Evolutionary conservation across 2,329 filamentous ascomycete species (phyloP).

Genomic region (Apiospora rasikravindrae): DNA sequence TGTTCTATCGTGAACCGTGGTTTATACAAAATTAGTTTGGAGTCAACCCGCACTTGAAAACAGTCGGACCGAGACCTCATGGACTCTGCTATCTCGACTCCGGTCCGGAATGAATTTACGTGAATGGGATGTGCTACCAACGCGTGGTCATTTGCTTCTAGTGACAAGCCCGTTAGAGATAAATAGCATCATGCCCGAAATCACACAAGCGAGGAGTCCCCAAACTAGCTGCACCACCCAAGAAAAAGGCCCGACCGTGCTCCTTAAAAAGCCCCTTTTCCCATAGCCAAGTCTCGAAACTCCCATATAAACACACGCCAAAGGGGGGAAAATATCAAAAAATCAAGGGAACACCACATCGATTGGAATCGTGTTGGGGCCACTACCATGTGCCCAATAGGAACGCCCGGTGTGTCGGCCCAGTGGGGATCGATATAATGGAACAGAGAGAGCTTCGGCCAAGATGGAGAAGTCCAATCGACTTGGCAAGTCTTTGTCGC

Average conservation of each 20-base stretch:
- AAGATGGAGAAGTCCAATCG: background rate
- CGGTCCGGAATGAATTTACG: background rate
- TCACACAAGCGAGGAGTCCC: background rate
- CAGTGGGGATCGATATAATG: background rate
- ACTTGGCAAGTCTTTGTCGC: background rate
- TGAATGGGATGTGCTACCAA: background rate
- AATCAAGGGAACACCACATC: background rate
- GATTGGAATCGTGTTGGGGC: background rate
- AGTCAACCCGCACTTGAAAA: background rate
- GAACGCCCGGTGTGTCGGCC: conserved; percentile 4
- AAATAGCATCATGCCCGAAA: background rate
- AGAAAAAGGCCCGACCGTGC: background rate
- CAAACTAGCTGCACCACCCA: background rate
- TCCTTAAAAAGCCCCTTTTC: background rate
- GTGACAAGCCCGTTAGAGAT: too few species aligned
- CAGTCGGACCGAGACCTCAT: background rate
- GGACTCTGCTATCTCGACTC: background rate
- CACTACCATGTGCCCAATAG: background rate
- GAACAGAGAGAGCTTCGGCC: background rate
- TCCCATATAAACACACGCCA: conserved; percentile 13
- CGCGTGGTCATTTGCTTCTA: background rate
- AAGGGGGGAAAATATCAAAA: background rate
- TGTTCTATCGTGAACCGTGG: background rate
- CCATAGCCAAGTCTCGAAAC: conserved; percentile 2
- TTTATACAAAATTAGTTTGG: conserved; percentile 3